phyloP scores from a whole-genome alignment of 805 yeast genomes.

The Vanderwaltozyma tropicalis region DNA sequence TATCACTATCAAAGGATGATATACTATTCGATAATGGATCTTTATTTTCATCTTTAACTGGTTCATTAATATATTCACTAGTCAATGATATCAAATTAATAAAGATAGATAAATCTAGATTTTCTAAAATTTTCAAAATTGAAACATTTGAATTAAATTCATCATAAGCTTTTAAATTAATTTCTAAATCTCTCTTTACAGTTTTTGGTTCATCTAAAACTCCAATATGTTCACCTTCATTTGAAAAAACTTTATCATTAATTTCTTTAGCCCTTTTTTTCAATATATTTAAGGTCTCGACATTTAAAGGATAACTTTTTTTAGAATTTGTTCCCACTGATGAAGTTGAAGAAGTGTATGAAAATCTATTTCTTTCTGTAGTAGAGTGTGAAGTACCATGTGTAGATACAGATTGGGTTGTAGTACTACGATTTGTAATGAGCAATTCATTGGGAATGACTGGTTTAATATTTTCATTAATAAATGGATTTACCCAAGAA shows the following conservation, averaged over 20 bases:
- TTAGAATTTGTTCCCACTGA: slow-evolving; percentile 5
- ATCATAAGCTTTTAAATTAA: slow-evolving; percentile 24
- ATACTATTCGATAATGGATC: background rate
- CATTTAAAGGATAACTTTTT: slow-evolving; percentile 8
- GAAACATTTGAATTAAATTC: slow-evolving; percentile 23
- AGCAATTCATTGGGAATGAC: slow-evolving; percentile 7
- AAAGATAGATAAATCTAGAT: slow-evolving; percentile 25
- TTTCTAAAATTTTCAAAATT: slow-evolving; percentile 23
- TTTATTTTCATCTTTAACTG: background rate
- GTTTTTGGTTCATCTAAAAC: slow-evolving; percentile 8
- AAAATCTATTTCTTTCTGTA: slow-evolving; percentile 8
- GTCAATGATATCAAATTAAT: slow-evolving; percentile 13
- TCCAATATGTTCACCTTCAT: slow-evolving; percentile 5
- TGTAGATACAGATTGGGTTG: background rate
- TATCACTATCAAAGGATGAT: background rate
- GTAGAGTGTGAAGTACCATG: slow-evolving; percentile 14
- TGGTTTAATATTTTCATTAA: background rate
- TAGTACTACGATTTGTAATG: slow-evolving; percentile 1
- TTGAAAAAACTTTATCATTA: slow-evolving; percentile 13
- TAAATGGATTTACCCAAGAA: slow-evolving; percentile 67
- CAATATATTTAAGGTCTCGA: slow-evolving; percentile 19
- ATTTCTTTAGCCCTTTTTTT: slow-evolving; percentile 14
- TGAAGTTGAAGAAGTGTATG: slow-evolving; percentile 2
- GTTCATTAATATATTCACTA: too few relatives aligned
- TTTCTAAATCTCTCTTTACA: slow-evolving; percentile 11